Percentiles rank a stretch among this genome's conserved stretches.
Evolutionary conservation across 164 flowering plant species (phyloP).

Genomic region (Vitis vinifera): ASM3070453v1 NC_081822.1:5513001-5513500

Average conservation of each 20-base stretch:
- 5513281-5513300: neutral
- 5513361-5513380: neutral
- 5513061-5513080: no score
- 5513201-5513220: neutral
- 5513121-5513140: no score
- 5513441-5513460: no score
- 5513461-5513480: no score
- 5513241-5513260: neutral
- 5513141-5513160: no score
- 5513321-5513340: neutral
- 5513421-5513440: no score
- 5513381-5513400: neutral
- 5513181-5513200: neutral
- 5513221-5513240: neutral
- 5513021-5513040: no score
- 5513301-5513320: neutral
- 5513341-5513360: neutral
- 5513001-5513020: no score
- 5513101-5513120: no score
- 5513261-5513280: neutral
- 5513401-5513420: neutral
- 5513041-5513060: no score
- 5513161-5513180: neutral
- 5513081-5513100: no score
- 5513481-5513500: no score